These are phyloP conservation scores for Boletus hoseneyae DNA, from an alignment of 1,284 basidiomycete species.

Conservation along the genomic window DNA sequence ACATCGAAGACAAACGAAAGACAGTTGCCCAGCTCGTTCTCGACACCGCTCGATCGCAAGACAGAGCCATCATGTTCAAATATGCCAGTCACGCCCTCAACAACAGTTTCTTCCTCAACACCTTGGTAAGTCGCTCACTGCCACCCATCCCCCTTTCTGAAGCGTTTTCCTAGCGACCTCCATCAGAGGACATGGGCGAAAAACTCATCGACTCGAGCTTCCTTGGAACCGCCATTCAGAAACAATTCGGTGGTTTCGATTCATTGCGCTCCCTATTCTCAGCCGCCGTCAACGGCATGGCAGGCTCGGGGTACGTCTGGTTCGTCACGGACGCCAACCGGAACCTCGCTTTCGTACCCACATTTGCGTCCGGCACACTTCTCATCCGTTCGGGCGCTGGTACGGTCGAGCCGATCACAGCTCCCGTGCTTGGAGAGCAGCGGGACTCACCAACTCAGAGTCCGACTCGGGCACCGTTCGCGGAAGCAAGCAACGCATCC, in stretches of 20 bases:
- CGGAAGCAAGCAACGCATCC: conserved; percentile 2
- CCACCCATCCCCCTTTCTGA: not conserved
- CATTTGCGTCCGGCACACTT: conserved; percentile 88
- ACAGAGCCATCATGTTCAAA: conserved; percentile 78
- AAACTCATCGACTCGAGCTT: conserved; percentile 34
- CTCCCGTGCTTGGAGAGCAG: conserved; percentile 28
- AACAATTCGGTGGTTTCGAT: conserved; percentile 60
- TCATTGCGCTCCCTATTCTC: conserved; percentile 77
- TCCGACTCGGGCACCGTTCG: not conserved
- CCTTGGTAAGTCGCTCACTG: conserved; percentile 58
- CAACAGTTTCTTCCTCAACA: conserved; percentile 92
- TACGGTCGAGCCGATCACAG: conserved; percentile 35
- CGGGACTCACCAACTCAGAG: not conserved
- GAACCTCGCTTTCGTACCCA: conserved; percentile 72
- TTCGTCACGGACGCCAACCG: conserved; percentile 69
- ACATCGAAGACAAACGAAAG: conserved; percentile 55
- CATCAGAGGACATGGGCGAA: conserved; percentile 44
- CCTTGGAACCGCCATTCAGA: conserved; percentile 44
- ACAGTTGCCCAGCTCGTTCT: conserved; percentile 77
- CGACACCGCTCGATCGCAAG: conserved; percentile 59
- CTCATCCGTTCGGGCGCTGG: conserved; percentile 62
- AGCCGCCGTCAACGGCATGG: conserved; percentile 75
- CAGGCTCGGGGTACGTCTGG: conserved; percentile 86
- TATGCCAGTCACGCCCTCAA: conserved; percentile 92
- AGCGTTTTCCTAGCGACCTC: conserved; percentile 45